Base-by-base conservation (phyloP, 768 basidiomycete genomes). In the Agaricus blazei region DNA sequence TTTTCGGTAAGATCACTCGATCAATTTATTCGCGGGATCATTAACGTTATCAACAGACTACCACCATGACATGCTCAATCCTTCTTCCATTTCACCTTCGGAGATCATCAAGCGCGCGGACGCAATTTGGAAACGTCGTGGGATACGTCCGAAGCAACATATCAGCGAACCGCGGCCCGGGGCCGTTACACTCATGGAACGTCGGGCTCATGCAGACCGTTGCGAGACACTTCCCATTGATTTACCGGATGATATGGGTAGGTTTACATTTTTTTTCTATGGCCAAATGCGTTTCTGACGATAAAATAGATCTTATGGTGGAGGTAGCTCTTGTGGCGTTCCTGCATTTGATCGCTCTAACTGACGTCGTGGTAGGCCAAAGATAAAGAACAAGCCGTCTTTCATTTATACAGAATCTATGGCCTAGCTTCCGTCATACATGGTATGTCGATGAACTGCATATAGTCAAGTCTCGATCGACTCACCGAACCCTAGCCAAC, bases 361-460 rank as follows among this genome's bases (percentile, higher is more conserved):
- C 51, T 36, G 11, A 19, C 42, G n/a, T 3, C 9, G 41, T 29
- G 8, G 34, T 36, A 77, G 76, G 91, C 91, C 2, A 92, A 93
- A 67, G 90, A 90, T 68, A 90, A 94, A 71, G 94, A 96, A 67
- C 94, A 95, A 65, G 94, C 93, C 1, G 93, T 97, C 4, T 78
- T 97, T 54, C 84, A 95, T 58, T 64, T 96, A 44, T 85, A 91
- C 65, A 68, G 92, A 56, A 84, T 89, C 29, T 96, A 97, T 62
- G 75, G 73, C 45, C 67, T 95, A 3, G 71, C 84, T 42, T 79
- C 83, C 14, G 86, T 91, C 24, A 80, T 77, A 8, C 70, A 84
- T 58, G 83, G 80, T 81, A 54, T 50, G 72, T 67, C 60, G 41
- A 62, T 63, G 43, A 45, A 23, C 34, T 43, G 12, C 43, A 28